Evolutionary conservation across 176 grass and related monocot genomes (phyloP), one percentile per base, ranked within the genome.

Genomic region (Oropetium thomaeum): DNA sequence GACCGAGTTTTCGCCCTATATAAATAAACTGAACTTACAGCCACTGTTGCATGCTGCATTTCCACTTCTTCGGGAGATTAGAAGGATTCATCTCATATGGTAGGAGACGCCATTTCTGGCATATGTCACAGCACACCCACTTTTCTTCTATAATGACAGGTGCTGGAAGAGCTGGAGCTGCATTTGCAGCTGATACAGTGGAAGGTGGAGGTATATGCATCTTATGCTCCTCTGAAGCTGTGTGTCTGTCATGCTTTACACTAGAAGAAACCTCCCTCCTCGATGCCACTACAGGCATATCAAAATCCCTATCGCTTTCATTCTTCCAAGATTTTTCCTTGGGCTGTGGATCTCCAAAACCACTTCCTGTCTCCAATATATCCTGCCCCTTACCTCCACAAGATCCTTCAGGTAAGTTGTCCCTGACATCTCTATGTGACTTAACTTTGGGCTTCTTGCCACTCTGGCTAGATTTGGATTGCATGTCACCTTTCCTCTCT

Each of bases 51-150:
- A 99, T 83, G 73, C 85, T 95, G 59, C 96, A 99, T 42, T 88
- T 93, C 96, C 96, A 99, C 73, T 95, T 92, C 73, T 87, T 86
- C 8, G 91, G 91, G 54, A 99, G 92, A 71, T 48, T 58, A 57
- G 74, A 83, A 62, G 82, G 82, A 82, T 90, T 77, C 44, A 81
- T 88, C 61, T 88, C 89, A 84, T 90, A 95, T 41, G 96, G 96
- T 63, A 99, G 80, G 28, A 99, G 89, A 87, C 96, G 91, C 96
- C 96, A 99, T 85, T 80, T 92, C 59, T 88, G 72, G 57, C 96
- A 99, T 81, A 86, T 99, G 69, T 99, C 96, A 90, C 96, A 99
- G 77, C 53, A 65, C 70, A 99, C 96, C 96, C 96, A 99, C 82
- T 92, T 66, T 74, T 99, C 96, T 34, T 99, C 40, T 82, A 98